A percentile compares a stretch with the other conserved stretches of the same genome.
These are phyloP conservation scores for Starmerella khaoyaiensis DNA, from an alignment of 805 yeast genomes.

Conservation along the genomic window DNA sequence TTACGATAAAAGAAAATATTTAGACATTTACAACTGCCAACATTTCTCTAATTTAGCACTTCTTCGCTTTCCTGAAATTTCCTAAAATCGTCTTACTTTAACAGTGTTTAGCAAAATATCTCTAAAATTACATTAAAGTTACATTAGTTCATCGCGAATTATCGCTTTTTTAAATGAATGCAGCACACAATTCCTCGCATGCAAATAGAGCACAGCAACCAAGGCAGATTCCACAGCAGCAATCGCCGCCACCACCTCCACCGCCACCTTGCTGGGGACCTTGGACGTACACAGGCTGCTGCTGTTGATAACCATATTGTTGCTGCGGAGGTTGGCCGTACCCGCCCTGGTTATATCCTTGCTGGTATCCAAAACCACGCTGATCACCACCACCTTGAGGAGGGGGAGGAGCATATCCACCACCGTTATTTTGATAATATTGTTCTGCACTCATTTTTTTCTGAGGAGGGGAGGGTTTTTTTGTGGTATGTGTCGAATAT, in stretches of 20 bases:
- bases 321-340: constrained; percentile 22
- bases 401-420: constrained; percentile 9
- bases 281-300: constrained; percentile 29
- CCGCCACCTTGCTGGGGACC: constrained; percentile 20
- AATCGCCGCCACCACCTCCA: constrained; percentile 21
- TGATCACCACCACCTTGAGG: constrained; percentile 5
- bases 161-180: background rate
- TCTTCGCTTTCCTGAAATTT: too few species aligned
- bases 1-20: too few species aligned
- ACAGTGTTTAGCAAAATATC: too few species aligned
- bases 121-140: background rate
- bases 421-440: constrained; percentile 17
- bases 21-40: too few species aligned
- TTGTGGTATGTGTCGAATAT: background rate
- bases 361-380: constrained; percentile 21
- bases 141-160: background rate
- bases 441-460: constrained; percentile 16
- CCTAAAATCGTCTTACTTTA: too few species aligned
- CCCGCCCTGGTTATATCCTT: constrained; percentile 16
- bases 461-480: background rate
- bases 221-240: constrained; percentile 21
- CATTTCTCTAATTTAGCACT: too few species aligned
- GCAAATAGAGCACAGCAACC: constrained; percentile 21
- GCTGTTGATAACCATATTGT: constrained; percentile 24
- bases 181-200: constrained; percentile 20